phyloP scores from a whole-genome alignment of 2,329 filamentous ascomycete genomes.

The Claviceps humidiphila region DNA sequence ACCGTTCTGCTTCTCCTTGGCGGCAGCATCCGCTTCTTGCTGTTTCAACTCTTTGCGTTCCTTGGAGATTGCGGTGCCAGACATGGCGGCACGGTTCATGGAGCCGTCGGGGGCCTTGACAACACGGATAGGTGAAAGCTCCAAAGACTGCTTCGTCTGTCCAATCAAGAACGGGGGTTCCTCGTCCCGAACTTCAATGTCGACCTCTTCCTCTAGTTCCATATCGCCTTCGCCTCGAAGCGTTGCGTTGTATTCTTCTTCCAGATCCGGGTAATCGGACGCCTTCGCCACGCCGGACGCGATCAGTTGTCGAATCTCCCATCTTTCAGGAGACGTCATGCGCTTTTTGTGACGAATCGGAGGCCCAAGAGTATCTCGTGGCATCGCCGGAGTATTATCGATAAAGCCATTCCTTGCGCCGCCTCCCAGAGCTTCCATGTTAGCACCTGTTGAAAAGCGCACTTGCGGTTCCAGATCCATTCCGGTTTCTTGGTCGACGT shows the following conservation, averaged over 20 bases:
- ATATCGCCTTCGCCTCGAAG: conserved; percentile 75
- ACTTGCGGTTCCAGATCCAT: conserved; percentile 68
- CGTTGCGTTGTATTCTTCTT: conserved; percentile 85
- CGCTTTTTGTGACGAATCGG: conserved; percentile 64
- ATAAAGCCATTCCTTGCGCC: conserved; percentile 43
- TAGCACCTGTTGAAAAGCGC: conserved; percentile 76
- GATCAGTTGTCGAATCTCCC: conserved; percentile 95
- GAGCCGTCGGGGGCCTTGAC: conserved; percentile 98
- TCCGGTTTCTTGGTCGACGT: conserved; percentile 83
- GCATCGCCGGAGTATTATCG: conserved; percentile 23
- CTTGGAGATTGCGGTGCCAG: conserved; percentile 75
- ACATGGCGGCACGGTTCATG: conserved; percentile 91
- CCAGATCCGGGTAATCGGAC: conserved; percentile 84
- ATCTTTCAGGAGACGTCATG: conserved; percentile 90
- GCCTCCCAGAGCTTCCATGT: conserved; percentile 68
- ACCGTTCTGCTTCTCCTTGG: conserved; percentile 55
- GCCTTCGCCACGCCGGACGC: conserved; percentile 88
- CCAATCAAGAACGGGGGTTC: conserved; percentile 92
- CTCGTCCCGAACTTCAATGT: conserved; percentile 92
- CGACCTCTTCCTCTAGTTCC: conserved; percentile 89
- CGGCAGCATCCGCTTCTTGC: conserved; percentile 67
- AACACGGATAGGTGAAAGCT: conserved; percentile 88
- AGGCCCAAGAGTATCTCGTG: conserved; percentile 25
- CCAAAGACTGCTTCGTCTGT: conserved; percentile 91
- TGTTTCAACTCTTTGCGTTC: conserved; percentile 81